Conservation (phyloP, 73 alveolate genomes). For the Stentor roeselii region DNA sequence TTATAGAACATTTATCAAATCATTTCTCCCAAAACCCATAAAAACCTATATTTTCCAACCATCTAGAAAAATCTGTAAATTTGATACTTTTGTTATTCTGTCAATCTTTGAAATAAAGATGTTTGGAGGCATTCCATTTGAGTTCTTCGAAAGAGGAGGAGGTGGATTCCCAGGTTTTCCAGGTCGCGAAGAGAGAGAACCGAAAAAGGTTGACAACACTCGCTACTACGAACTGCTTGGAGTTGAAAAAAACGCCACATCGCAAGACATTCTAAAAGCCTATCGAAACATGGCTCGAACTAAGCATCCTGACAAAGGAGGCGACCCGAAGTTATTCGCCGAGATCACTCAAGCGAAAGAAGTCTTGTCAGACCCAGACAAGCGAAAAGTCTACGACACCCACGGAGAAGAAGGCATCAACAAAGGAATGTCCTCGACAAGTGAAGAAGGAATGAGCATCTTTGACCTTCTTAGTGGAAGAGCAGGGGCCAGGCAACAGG, state of each 20-base stretch:
- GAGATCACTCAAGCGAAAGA: slow-evolving; percentile 91
- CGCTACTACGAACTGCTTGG: slow-evolving; percentile 85
- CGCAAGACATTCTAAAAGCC: slow-evolving; percentile 90
- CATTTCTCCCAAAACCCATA: too few relatives aligned
- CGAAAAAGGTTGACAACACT: slow-evolving; percentile 85
- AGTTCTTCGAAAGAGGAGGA: slow-evolving; percentile 40
- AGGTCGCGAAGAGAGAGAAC: slow-evolving; percentile 45
- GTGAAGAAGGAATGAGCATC: slow-evolving; percentile 72
- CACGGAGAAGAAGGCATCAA: slow-evolving; percentile 96
- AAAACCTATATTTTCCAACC: too few relatives aligned
- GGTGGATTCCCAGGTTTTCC: slow-evolving; percentile 56
- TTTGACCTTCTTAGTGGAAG: slow-evolving; percentile 89
- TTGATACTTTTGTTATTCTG: too few relatives aligned
- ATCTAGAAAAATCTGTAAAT: too few relatives aligned
- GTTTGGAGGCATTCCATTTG: slow-evolving; percentile 3
- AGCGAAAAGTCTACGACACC: slow-evolving; percentile 94
- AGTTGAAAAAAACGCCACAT: slow-evolving; percentile 71
- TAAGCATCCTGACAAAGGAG: slow-evolving; percentile 99
- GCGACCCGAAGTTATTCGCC: slow-evolving; percentile 93
- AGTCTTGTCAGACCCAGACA: slow-evolving; percentile 86
- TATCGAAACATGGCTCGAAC: slow-evolving; percentile 74
- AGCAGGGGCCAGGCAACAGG: slow-evolving; percentile 59
- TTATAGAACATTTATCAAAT: too few relatives aligned
- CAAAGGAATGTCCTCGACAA: slow-evolving; percentile 86
- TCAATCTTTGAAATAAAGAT: not conserved